phyloP scores from a whole-genome alignment of 352 stramenopile genomes.

The Phytopythium mirpurense region DNA sequence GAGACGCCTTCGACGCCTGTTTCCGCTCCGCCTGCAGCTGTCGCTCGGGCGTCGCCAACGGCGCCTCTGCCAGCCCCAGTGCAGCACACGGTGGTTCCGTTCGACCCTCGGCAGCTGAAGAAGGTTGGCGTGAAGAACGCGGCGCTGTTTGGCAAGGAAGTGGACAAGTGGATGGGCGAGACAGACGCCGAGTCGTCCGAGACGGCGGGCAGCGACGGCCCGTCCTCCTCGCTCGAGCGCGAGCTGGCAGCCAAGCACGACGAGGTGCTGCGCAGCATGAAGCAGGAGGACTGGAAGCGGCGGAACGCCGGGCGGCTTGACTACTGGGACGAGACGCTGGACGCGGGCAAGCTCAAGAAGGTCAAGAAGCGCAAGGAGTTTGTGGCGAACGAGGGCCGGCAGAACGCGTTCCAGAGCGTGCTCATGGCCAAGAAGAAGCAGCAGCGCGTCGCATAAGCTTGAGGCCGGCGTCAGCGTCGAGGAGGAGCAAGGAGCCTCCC shows the following conservation, averaged over 20 bases:
- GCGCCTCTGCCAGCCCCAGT: slow-evolving; percentile 4
- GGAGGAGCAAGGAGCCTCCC: neutral
- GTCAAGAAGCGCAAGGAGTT: slow-evolving; percentile 84
- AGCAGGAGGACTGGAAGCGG: slow-evolving; percentile 70
- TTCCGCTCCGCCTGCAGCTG: neutral
- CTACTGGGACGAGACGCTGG: slow-evolving; percentile 73
- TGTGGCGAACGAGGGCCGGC: slow-evolving; percentile 62
- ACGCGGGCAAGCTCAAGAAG: slow-evolving; percentile 75
- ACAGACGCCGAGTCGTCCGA: slow-evolving; percentile 42
- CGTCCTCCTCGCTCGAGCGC: slow-evolving; percentile 15
- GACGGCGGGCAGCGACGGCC: slow-evolving; percentile 27
- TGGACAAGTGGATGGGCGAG: slow-evolving; percentile 62
- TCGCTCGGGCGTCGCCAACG: slow-evolving; percentile 4
- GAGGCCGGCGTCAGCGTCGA: no score
- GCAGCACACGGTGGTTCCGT: slow-evolving; percentile 26
- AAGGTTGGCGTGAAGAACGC: slow-evolving; percentile 60
- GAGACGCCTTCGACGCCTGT: slow-evolving; percentile 7
- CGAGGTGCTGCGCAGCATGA: slow-evolving; percentile 59
- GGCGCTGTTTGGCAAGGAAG: slow-evolving; percentile 51
- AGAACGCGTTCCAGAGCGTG: slow-evolving; percentile 64
- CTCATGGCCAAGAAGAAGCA: slow-evolving; percentile 70
- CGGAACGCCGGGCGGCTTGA: slow-evolving; percentile 62
- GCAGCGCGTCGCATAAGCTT: slow-evolving; percentile 2
- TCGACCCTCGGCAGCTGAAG: slow-evolving; percentile 49
- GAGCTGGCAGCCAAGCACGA: slow-evolving; percentile 55